A percentile compares a stretch with the other conserved stretches of the same genome.
phyloP scores from a whole-genome alignment of 306 rosid species.

The Prunus kanzakura region DNA sequence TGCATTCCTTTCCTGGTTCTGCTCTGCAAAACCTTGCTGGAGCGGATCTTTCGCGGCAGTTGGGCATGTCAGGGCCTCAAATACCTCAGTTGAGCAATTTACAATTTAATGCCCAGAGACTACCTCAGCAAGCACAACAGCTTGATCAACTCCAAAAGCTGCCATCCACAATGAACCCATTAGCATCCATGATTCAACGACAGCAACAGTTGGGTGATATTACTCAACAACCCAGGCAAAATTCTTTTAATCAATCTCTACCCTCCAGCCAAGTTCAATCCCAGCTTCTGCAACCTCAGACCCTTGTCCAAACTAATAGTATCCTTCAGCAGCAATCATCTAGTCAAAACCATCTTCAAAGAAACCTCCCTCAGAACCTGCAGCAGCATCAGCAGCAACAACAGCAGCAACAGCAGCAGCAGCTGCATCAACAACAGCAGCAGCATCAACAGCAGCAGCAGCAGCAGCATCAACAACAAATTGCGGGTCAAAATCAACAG shows the following conservation, averaged over 20 bases:
- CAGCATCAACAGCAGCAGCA: constrained; percentile 22
- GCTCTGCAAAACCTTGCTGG: constrained; percentile 63
- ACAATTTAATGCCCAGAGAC: constrained; percentile 56
- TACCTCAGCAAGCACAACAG: constrained; percentile 69
- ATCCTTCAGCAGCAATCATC: constrained; percentile 64
- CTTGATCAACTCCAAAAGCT: constrained; percentile 69
- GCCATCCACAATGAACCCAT: constrained; percentile 40
- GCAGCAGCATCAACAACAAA: constrained; percentile 52
- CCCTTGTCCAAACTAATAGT: constrained; percentile 44
- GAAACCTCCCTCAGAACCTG: constrained; percentile 57
- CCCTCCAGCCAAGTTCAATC: constrained; percentile 64
- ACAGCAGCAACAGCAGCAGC: constrained; percentile 25
- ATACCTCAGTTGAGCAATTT: constrained; percentile 59
- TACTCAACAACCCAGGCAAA: constrained; percentile 53
- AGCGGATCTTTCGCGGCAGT: constrained; percentile 65
- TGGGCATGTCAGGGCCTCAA: constrained; percentile 65
- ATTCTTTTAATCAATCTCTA: constrained; percentile 50
- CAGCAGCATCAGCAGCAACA: constrained; percentile 38
- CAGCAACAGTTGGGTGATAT: constrained; percentile 62
- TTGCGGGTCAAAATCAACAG: constrained; percentile 58
- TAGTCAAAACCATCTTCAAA: constrained; percentile 55
- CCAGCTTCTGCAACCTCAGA: constrained; percentile 68
- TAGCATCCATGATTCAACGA: constrained; percentile 51
- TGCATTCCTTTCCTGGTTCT: constrained; percentile 62
- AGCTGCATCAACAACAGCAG: constrained; percentile 1